phyloP scores from a whole-genome alignment of 169 alveolate genomes.

The Plasmodium yoelii region DNA sequence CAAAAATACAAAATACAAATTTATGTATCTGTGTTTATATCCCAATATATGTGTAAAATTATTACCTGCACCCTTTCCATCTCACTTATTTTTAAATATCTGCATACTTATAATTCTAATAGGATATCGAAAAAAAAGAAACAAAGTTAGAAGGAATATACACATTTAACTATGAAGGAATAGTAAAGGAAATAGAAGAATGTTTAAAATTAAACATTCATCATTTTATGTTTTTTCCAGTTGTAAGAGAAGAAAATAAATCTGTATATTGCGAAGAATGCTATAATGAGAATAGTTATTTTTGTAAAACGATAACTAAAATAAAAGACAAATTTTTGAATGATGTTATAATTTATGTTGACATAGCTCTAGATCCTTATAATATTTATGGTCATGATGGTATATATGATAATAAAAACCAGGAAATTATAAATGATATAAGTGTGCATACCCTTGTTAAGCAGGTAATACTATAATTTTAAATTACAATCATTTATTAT shows the following conservation, averaged over 20 bases:
- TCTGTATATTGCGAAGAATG: constrained; percentile 79
- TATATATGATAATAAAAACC: constrained; percentile 78
- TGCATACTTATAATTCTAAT: not conserved
- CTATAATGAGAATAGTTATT: constrained; percentile 78
- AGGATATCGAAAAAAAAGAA: constrained; percentile 77
- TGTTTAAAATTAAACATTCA: constrained; percentile 78
- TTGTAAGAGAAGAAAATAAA: constrained; percentile 77
- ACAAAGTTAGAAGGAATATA: constrained; percentile 78
- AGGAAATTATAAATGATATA: constrained; percentile 80
- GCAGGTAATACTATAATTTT: constrained; percentile 71
- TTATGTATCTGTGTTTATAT: not conserved
- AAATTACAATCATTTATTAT: no score
- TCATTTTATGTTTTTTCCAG: constrained; percentile 83
- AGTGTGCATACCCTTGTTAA: constrained; percentile 79
- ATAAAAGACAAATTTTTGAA: constrained; percentile 77
- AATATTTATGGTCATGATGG: constrained; percentile 84
- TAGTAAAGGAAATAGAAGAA: constrained; percentile 81
- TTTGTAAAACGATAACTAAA: constrained; percentile 77
- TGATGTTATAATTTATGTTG: constrained; percentile 79
- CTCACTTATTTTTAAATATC: not conserved
- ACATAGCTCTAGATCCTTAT: constrained; percentile 84
- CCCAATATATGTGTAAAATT: not conserved
- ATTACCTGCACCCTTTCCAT: not conserved
- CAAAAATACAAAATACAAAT: not conserved
- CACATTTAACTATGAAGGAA: constrained; percentile 75